Percentiles rank a stretch among this genome's conserved stretches.
Evolutionary conservation across 2,329 filamentous ascomycete species (phyloP).

Genomic region (Incumbomyces delicatus): DNA sequence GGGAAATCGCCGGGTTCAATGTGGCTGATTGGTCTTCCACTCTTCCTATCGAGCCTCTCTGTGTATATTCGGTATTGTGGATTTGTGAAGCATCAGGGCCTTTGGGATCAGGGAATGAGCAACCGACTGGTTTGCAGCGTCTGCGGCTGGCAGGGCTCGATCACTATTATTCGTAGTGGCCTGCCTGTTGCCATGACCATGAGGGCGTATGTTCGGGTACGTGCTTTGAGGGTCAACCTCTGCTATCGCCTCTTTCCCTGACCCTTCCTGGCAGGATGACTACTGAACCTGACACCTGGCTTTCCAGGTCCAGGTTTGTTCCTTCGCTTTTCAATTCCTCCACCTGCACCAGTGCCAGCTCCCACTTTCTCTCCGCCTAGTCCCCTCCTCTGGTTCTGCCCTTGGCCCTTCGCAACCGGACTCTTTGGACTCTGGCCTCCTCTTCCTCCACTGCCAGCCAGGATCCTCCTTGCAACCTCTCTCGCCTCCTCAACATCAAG

Average conservation of each 20-base stretch:
- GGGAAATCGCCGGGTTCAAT: too few relatives aligned
- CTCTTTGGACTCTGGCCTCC: conserved; percentile 1
- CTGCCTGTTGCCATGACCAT: too few relatives aligned
- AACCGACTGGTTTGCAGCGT: too few relatives aligned
- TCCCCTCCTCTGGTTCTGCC: conserved; percentile 13
- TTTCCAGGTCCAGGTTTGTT: conserved; percentile 6
- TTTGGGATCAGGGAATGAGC: too few relatives aligned
- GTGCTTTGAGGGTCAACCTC: too few relatives aligned
- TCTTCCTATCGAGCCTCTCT: too few relatives aligned
- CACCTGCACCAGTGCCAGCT: conserved; percentile 12
- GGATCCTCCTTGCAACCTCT: conserved; percentile 20
- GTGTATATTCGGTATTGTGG: too few relatives aligned
- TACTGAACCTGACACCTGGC: conserved; percentile 4
- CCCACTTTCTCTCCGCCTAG: conserved; percentile 18
- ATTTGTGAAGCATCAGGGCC: too few relatives aligned
- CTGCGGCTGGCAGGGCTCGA: too few relatives aligned
- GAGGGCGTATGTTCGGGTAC: too few relatives aligned
- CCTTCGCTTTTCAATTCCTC: conserved; percentile 12
- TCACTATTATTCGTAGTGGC: too few relatives aligned
- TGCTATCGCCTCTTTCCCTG: conserved; percentile 2
- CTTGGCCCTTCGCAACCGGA: conserved; percentile 2
- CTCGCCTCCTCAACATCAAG: conserved; percentile 41
- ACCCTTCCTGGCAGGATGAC: conserved; percentile 5
- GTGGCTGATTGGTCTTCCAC: too few relatives aligned
- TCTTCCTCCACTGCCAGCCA: conserved; percentile 8